phyloP scores from a whole-genome alignment of 2,329 filamentous ascomycete genomes.

The Didymella lethalis region DNA sequence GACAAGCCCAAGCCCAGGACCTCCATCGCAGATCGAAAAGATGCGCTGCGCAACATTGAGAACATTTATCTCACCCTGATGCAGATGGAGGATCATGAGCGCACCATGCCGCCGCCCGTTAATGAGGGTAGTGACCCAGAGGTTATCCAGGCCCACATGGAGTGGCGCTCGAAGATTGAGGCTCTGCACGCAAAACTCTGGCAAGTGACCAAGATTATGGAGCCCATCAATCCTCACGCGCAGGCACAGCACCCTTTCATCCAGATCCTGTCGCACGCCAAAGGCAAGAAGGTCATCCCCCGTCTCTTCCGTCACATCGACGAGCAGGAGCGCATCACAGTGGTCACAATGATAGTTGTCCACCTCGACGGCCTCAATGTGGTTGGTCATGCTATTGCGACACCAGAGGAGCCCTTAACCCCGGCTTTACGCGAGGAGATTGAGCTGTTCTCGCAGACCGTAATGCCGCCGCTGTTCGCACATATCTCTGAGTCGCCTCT shows the following conservation, averaged over 20 bases:
- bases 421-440: constrained; percentile 83
- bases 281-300: constrained; percentile 95
- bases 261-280: constrained; percentile 89
- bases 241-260: constrained; percentile 87
- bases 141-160: constrained; percentile 74
- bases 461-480: constrained; percentile 88
- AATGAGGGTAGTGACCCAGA: constrained; percentile 71
- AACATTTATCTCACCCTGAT: constrained; percentile 87
- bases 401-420: constrained; percentile 73
- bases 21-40: constrained; percentile 77
- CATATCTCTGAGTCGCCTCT: constrained; percentile 92
- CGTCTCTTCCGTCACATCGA: constrained; percentile 94
- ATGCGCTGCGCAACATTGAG: constrained; percentile 85
- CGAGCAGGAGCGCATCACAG: constrained; percentile 90
- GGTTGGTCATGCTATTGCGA: constrained; percentile 79
- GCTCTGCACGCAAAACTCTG: constrained; percentile 82
- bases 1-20: constrained; percentile 57
- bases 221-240: constrained; percentile 75
- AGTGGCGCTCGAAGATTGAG: constrained; percentile 77
- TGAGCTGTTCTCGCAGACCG: constrained; percentile 84
- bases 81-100: constrained; percentile 92
- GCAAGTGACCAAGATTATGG: constrained; percentile 88
- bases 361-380: constrained; percentile 94
- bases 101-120: constrained; percentile 75
- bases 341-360: constrained; percentile 93